Base-by-base conservation (phyloP, 371 early-diverging fungal genomes). In the Batrachochytrium dendrobatidis region DNA sequence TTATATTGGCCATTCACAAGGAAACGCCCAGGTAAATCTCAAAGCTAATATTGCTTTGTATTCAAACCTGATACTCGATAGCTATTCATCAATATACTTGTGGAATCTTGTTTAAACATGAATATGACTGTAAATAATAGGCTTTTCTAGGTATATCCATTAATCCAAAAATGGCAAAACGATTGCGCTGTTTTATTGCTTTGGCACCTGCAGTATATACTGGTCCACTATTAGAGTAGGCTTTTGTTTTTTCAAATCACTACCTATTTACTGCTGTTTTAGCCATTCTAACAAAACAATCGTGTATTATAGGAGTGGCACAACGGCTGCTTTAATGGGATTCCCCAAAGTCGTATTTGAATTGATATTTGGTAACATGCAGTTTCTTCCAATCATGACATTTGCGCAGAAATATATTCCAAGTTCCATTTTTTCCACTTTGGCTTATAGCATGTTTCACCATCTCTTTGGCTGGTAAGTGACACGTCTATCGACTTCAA, bases 1-100 rank as follows among this genome's bases (percentile, higher is more conserved):
- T 12, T 79, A 69, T 48, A 73, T 83, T 58, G 83, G 83, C 1
- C 80, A 81, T 58, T 80, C 81, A 26, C 83, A 83, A 60, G 83
- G 83, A 22, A 81, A 78, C 58, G 75, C 83, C 0, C 79, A 77
- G 59, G 66, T 59, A 10, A 32, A 17, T 25, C 50, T 22, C 17
- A 24, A n/a, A 6, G 20, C 26, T 34, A 57, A 7, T 58, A 17
- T 15, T 53, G 17, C 18, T n/a, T n/a, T 56, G 55, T 32, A 49
- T 28, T 49, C 44, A 25, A 30, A 30, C 24, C 7, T 54, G 6
- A 26, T 58, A 28, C 8, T 18, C 49, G 18, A n/a, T n/a, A n/a
- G n/a, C n/a, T n/a, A n/a, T n/a, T n/a, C n/a, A n/a, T n/a, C n/a
- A n/a, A n/a, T n/a, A n/a, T n/a, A n/a, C n/a, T n/a, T n/a, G n/a